Percentiles rank a stretch among this genome's conserved stretches.
Evolutionary conservation across 2,329 filamentous ascomycete genomes (phyloP).

Genomic region (Nigrograna mackinnonii): DNA sequence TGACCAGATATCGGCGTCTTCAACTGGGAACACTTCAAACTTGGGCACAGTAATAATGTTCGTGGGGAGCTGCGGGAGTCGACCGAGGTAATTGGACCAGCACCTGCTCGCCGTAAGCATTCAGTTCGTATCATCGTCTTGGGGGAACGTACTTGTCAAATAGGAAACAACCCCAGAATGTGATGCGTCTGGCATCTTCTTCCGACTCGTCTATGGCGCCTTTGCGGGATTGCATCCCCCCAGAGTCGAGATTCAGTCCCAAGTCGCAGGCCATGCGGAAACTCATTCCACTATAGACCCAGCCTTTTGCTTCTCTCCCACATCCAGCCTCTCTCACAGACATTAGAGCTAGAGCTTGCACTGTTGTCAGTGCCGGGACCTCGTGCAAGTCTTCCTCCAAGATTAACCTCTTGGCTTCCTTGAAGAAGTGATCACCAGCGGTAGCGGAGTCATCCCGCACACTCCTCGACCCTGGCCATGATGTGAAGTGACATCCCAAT

Average conservation of each 20-base stretch:
- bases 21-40: constrained; percentile 85
- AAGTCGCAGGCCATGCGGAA: constrained; percentile 97
- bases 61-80: constrained; percentile 82
- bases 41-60: constrained; percentile 83
- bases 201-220: constrained; percentile 73
- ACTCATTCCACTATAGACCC: constrained; percentile 98
- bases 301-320: constrained; percentile 90
- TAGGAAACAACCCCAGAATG: constrained; percentile 97
- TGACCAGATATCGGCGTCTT: constrained; percentile 84
- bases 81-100: constrained; percentile 96
- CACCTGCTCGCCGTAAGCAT: constrained; percentile 55
- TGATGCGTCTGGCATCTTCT: constrained; percentile 85
- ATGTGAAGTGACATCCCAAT: constrained; percentile 91
- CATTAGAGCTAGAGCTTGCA: constrained; percentile 93
- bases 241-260: constrained; percentile 83
- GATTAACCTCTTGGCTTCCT: constrained; percentile 86
- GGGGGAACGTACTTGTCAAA: constrained; percentile 87
- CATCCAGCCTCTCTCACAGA: constrained; percentile 95
- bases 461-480: constrained; percentile 71
- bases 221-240: constrained; percentile 62
- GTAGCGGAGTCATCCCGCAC: constrained; percentile 76
- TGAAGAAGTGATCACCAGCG: constrained; percentile 94
- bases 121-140: too few species aligned
- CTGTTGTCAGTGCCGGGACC: constrained; percentile 82
- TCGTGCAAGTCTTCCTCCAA: constrained; percentile 93